These are phyloP conservation scores for Arthrobotrys entomopaga DNA, from an alignment of 2,329 filamentous ascomycete species.

Conservation along the genomic window DNA sequence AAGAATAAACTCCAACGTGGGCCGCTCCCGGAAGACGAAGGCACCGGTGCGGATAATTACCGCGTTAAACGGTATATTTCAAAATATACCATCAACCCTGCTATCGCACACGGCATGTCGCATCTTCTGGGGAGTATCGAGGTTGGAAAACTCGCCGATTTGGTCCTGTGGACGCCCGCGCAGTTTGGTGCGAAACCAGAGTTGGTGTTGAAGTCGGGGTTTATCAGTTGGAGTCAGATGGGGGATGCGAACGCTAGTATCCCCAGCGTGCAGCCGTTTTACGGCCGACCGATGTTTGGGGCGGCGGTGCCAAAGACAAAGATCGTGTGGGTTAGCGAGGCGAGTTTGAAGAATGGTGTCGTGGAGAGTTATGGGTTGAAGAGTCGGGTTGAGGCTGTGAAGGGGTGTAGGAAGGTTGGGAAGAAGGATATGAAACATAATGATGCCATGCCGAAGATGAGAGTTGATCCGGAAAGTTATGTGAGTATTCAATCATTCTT, in stretches of 20 bases:
- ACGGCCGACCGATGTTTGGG: constrained; percentile 87
- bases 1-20: constrained; percentile 94
- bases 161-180: constrained; percentile 85
- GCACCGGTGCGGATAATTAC: constrained; percentile 85
- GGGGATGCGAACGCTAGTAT: constrained; percentile 85
- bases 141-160: constrained; percentile 86
- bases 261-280: constrained; percentile 84
- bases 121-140: constrained; percentile 82
- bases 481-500: constrained; percentile 61
- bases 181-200: constrained; percentile 89
- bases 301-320: constrained; percentile 75
- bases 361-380: constrained; percentile 78
- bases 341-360: constrained; percentile 73
- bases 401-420: constrained; percentile 76
- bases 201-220: constrained; percentile 80
- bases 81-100: constrained; percentile 97
- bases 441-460: constrained; percentile 83
- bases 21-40: constrained; percentile 77
- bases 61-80: constrained; percentile 90
- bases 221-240: constrained; percentile 86
- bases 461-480: constrained; percentile 90
- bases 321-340: constrained; percentile 83
- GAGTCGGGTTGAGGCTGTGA: constrained; percentile 83
- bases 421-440: constrained; percentile 95
- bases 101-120: constrained; percentile 86